These are phyloP conservation scores for Fistulifera pelliculosa DNA, from an alignment of 108 stramenopile species.

Conservation along the genomic window DNA sequence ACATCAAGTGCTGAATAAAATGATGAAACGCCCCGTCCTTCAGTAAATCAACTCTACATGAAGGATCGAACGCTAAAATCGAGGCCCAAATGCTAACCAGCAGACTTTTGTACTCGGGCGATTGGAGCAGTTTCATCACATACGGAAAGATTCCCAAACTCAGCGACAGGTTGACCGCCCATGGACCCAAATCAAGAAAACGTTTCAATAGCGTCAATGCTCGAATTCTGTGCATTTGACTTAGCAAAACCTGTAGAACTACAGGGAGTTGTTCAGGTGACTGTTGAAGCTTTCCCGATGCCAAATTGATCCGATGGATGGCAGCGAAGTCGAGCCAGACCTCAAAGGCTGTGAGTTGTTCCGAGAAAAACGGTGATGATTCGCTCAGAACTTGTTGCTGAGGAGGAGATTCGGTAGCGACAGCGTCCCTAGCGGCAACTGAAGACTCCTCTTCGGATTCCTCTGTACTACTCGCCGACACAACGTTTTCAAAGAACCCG, in stretches of 20 bases:
- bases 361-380: constrained; percentile 89
- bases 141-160: constrained; percentile 97
- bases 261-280: constrained; percentile 94
- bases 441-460: background rate
- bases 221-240: constrained; percentile 84
- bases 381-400: constrained; percentile 8
- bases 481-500: constrained; percentile 29
- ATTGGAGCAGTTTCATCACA: constrained; percentile 89
- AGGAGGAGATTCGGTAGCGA: background rate
- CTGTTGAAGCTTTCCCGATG: constrained; percentile 19
- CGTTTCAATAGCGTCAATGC: constrained; percentile 83
- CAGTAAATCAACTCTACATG: constrained; percentile 86
- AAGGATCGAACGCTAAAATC: constrained; percentile 85
- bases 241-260: constrained; percentile 91
- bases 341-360: constrained; percentile 97
- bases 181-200: constrained; percentile 87
- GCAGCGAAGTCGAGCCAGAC: constrained; percentile 92
- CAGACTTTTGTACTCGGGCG: constrained; percentile 86
- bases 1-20: constrained; percentile 79
- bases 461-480: background rate
- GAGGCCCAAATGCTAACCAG: constrained; percentile 93
- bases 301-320: constrained; percentile 27
- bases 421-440: background rate
- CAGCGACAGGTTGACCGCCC: constrained; percentile 91
- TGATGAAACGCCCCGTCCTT: constrained; percentile 77